Evolutionary conservation across 176 grass and related monocot genomes (phyloP).

Genomic region (Stipa capillata): DNA sequence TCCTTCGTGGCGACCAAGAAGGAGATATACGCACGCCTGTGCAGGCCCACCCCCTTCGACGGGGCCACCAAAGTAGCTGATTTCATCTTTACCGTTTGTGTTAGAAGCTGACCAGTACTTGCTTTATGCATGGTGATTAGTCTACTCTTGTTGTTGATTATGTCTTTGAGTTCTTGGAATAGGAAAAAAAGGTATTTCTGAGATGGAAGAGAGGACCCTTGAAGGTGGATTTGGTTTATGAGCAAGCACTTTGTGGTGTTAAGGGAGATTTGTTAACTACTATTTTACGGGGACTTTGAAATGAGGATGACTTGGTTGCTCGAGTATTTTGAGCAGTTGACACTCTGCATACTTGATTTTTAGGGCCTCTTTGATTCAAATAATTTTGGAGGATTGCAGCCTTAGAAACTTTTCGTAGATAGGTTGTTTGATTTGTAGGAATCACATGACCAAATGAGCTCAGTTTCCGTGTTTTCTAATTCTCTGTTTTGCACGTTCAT

Average conservation of each 20-base stretch:
- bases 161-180: background rate
- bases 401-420: too few relatives aligned
- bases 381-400: too few relatives aligned
- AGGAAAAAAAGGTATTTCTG: background rate
- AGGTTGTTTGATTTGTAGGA: too few relatives aligned
- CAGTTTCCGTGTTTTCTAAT: too few relatives aligned
- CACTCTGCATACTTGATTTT: too few relatives aligned
- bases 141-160: background rate
- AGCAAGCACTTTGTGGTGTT: background rate
- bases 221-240: background rate
- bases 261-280: background rate
- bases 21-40: constrained; percentile 63
- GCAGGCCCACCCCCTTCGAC: constrained; percentile 56
- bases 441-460: too few relatives aligned
- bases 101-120: background rate
- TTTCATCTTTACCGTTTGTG: background rate
- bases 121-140: background rate
- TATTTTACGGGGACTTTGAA: background rate
- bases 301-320: background rate
- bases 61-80: constrained; percentile 52
- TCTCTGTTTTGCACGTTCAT: too few relatives aligned
- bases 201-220: background rate
- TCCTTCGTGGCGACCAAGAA: constrained; percentile 33
- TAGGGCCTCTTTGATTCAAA: too few relatives aligned
- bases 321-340: background rate